A percentile compares a stretch with the other conserved stretches of the same genome.
These are phyloP conservation scores for Pichia thaimueangensis DNA, from an alignment of 805 yeast species.

Conservation along the genomic window DNA sequence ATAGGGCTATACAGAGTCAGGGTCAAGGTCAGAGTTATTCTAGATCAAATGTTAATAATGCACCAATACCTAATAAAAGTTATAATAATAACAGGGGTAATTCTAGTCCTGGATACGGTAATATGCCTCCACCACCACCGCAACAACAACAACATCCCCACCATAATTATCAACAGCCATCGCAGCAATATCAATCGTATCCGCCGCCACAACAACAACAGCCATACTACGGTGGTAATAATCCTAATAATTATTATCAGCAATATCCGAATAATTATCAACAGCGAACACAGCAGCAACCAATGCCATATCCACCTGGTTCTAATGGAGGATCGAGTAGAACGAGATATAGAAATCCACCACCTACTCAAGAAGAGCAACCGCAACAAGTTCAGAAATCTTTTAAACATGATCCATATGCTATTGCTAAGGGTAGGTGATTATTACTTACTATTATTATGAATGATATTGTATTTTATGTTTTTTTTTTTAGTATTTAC, in stretches of 20 bases:
- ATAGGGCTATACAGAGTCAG: no score
- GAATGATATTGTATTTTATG: no score
- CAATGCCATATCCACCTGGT: no score
- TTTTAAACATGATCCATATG: slow-evolving; percentile 23
- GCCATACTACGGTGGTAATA: slow-evolving; percentile 14
- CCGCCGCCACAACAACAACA: slow-evolving; percentile 10
- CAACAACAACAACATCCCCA: slow-evolving; percentile 5
- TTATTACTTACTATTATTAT: no score
- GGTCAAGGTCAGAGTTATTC: no score
- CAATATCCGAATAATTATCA: slow-evolving; percentile 7
- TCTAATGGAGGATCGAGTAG: no score
- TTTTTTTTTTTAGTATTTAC: no score
- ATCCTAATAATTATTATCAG: slow-evolving; percentile 11
- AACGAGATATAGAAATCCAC: slow-evolving; percentile 14
- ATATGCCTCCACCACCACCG: slow-evolving; percentile 2
- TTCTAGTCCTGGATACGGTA: no score
- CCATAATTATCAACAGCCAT: slow-evolving; percentile 3
- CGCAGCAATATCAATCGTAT: slow-evolving; percentile 17
- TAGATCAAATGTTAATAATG: no score
- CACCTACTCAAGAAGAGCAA: slow-evolving; percentile 12
- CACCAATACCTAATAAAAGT: neutral
- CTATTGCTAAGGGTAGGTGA: slow-evolving; percentile 17
- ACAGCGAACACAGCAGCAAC: no score
- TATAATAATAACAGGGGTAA: slow-evolving; percentile 9
- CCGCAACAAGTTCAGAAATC: slow-evolving; percentile 11